phyloP scores from a whole-genome alignment of 495 filamentous ascomycete genomes.

The Penicillium parvum region DNA sequence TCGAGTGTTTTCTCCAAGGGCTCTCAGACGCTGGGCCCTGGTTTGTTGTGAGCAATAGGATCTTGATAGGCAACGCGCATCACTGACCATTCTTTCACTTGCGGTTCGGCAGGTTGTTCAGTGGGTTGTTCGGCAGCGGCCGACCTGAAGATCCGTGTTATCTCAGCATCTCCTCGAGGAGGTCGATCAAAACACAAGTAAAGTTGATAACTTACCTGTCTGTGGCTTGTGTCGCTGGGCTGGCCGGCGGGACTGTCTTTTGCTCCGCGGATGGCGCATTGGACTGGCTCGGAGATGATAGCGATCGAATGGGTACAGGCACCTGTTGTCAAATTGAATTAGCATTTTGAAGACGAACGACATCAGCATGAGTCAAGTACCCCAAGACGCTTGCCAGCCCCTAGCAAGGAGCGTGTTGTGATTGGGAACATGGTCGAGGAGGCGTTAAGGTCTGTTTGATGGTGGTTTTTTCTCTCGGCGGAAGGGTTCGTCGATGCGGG shows the following conservation, averaged over 20 bases:
- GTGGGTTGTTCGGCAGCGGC: slow-evolving; percentile 8
- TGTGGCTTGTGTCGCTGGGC: not conserved
- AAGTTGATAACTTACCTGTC: not conserved
- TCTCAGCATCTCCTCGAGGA: not conserved
- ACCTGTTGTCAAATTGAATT: slow-evolving; percentile 10
- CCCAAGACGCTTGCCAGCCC: slow-evolving; percentile 16
- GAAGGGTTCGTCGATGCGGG: no score
- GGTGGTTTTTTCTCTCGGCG: slow-evolving; percentile 18
- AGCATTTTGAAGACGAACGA: not conserved
- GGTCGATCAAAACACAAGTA: not conserved
- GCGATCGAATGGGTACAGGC: slow-evolving; percentile 21
- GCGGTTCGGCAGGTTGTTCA: slow-evolving; percentile 14
- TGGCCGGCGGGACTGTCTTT: slow-evolving; percentile 10
- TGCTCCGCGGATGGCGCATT: slow-evolving; percentile 12
- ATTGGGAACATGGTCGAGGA: slow-evolving; percentile 24
- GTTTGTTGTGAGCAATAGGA: slow-evolving; percentile 8
- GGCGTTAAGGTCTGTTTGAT: slow-evolving; percentile 6
- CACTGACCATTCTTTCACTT: slow-evolving; percentile 31
- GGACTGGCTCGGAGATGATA: slow-evolving; percentile 22
- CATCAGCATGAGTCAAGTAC: slow-evolving; percentile 7
- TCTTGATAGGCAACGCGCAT: not conserved
- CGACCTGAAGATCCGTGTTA: slow-evolving; percentile 6
- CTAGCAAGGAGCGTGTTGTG: slow-evolving; percentile 24
- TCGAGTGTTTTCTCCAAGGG: slow-evolving; percentile 42
- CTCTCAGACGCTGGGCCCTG: slow-evolving; percentile 38